Base-by-base conservation (phyloP, 441 rosid species). In the Pelargonium hybrid region DNA sequence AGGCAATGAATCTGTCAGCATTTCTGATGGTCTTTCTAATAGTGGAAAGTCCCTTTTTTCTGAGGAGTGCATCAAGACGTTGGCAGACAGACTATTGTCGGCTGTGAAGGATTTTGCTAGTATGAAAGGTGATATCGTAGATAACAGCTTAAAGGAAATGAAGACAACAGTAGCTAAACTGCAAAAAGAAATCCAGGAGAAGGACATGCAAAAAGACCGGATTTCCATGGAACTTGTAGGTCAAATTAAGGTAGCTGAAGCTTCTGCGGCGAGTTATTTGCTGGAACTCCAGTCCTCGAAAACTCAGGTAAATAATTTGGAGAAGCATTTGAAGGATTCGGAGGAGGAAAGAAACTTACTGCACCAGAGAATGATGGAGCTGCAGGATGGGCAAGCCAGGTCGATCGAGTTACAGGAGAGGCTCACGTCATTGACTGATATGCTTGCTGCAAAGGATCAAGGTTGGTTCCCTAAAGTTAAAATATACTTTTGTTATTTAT, bases 231-330 rank as follows among this genome's bases (percentile, higher is more conserved):
- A 96, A 73, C 91, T 96, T 26, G 96, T 88, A 29, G 77, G 77
- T 86, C 99, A 96, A 90, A 89, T 93, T 77, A 96, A 89, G 87
- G 85, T 83, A 85, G 98, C 98, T 77, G 92, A 96, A 86, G 88
- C 93, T 66, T 78, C 89, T 71, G 92, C 88, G 10, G 70, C 84
- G 23, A 80, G 78, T 67, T 88, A 81, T 78, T 86, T 82, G 10
- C 80, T 64, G 50, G 98, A 96, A 78, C 90, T 90, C 67, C 90
- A 90, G 68, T 84, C 94, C 72, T 78, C 91, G 69, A 85, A 84
- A 74, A 69, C 76, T 68, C 81, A 57, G 76, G 75, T 84, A 71
- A 73, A 71, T 79, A 87, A 88, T 71, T 79, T 93, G 88, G 91
- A 87, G 84, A 84, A 79, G 76, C 86, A 80, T 78, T 72, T 87